A percentile compares a stretch with the other conserved stretches of the same genome.
These are phyloP conservation scores for Candida coquimbonensis DNA, from an alignment of 805 yeast genomes.

Conservation along the genomic window DNA sequence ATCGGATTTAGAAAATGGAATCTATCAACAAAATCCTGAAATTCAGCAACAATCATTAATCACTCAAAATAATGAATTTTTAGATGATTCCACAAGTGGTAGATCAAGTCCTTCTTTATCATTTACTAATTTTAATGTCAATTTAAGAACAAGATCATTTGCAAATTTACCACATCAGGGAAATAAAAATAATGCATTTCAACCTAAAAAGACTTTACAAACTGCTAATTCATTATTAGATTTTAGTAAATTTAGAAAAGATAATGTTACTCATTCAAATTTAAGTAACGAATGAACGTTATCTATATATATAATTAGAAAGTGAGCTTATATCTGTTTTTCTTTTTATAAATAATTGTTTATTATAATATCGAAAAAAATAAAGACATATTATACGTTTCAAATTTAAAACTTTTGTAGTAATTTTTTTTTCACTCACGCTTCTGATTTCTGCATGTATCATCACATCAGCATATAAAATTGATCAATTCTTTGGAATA, in stretches of 20 bases:
- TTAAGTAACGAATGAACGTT: too few species aligned
- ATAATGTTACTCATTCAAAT: neutral
- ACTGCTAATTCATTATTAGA: constrained; percentile 16
- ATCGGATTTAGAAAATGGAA: constrained; percentile 20
- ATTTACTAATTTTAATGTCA: constrained; percentile 7
- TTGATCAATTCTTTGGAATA: constrained; percentile 12
- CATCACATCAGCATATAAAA: too few species aligned
- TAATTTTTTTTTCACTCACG: too few species aligned
- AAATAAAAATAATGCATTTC: constrained; percentile 1
- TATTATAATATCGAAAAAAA: too few species aligned
- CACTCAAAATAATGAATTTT: too few species aligned
- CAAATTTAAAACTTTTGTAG: too few species aligned
- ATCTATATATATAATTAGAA: too few species aligned
- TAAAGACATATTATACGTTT: too few species aligned
- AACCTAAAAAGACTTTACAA: constrained; percentile 12
- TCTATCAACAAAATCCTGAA: neutral
- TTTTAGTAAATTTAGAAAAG: constrained; percentile 14
- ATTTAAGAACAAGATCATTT: constrained; percentile 20
- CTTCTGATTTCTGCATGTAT: too few species aligned
- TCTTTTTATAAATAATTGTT: neutral
- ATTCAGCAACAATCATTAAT: too few species aligned
- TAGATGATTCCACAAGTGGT: constrained; percentile 15
- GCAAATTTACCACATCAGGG: constrained; percentile 13
- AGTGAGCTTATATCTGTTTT: neutral
- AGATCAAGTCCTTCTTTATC: constrained; percentile 17